Evolutionary conservation across 192 early-diverging fungal species (phyloP).

Genomic region (Rhizophagus clarus): DNA sequence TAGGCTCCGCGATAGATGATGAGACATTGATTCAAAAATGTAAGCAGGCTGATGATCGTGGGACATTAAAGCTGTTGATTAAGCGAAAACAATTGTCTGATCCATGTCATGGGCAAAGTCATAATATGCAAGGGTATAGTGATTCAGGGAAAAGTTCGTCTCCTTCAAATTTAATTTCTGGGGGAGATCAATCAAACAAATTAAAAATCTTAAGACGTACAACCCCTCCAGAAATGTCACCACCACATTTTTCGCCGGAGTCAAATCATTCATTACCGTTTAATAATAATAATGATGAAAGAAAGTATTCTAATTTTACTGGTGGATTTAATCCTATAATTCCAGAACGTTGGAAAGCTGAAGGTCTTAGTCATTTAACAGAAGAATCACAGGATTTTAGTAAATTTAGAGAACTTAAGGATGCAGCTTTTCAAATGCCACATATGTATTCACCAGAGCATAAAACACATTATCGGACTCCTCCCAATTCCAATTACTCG

Average conservation of each 20-base stretch:
- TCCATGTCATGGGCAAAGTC: background rate
- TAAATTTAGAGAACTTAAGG: background rate
- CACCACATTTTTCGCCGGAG: background rate
- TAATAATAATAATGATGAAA: background rate
- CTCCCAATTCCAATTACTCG: background rate
- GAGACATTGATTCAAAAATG: slow-evolving; percentile 19
- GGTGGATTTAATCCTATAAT: slow-evolving; percentile 13
- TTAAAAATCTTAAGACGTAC: background rate
- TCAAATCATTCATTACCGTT: background rate
- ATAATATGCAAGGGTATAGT: background rate
- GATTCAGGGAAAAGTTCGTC: background rate
- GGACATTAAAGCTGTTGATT: slow-evolving; percentile 19
- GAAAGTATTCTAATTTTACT: background rate
- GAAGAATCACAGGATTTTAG: slow-evolving; percentile 1
- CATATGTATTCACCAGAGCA: background rate
- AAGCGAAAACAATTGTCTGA: background rate
- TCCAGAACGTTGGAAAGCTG: background rate
- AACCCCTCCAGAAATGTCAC: background rate
- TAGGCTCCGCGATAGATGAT: slow-evolving; percentile 12
- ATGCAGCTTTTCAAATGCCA: background rate
- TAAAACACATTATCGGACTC: background rate
- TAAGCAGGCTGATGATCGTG: background rate
- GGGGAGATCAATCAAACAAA: background rate
- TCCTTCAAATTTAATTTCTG: background rate
- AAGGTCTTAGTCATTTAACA: background rate